Conservation (phyloP, 2,329 filamentous ascomycete species). For the Alternaria hordeiaustralica region DNA sequence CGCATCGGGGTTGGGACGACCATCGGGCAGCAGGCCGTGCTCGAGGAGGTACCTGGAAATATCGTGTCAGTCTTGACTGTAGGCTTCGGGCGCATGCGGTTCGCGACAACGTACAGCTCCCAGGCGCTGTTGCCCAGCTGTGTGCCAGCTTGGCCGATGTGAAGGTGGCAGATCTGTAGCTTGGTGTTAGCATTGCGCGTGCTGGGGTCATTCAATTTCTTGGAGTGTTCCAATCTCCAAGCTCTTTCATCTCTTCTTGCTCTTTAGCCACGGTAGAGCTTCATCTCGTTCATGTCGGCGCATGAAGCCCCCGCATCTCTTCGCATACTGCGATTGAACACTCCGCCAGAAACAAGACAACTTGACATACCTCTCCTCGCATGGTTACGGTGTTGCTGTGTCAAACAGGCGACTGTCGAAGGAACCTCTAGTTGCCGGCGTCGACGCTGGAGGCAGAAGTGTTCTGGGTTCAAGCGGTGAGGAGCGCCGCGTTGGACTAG, state of each 20-base stretch:
- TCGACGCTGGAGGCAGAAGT: constrained; percentile 18
- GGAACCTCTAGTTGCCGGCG: constrained; percentile 21
- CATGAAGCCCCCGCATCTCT: constrained; percentile 7
- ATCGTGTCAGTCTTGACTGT: constrained; percentile 21
- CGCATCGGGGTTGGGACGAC: constrained; percentile 66
- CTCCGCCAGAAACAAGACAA: constrained; percentile 1
- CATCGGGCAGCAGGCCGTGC: constrained; percentile 71
- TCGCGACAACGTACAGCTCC: constrained; percentile 68
- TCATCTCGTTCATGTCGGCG: constrained; percentile 9
- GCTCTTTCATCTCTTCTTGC: neutral
- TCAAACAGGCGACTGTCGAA: constrained; percentile 45
- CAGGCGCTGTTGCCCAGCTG: constrained; percentile 78
- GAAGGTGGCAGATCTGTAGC: constrained; percentile 67
- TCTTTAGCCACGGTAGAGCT: neutral
- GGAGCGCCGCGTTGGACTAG: constrained; percentile 26
- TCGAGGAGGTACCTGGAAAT: constrained; percentile 71
- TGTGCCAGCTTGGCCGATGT: constrained; percentile 74
- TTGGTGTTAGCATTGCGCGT: constrained; percentile 19
- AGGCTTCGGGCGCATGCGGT: constrained; percentile 13
- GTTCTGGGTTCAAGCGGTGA: constrained; percentile 21
- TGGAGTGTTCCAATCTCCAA: neutral
- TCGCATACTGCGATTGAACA: neutral
- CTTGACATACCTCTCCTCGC: constrained; percentile 50
- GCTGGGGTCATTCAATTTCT: neutral
- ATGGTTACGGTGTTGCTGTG: constrained; percentile 45